Evolutionary conservation across 2,329 filamentous ascomycete genomes (phyloP).

Genomic region (Botrytis hyacinthi): DNA sequence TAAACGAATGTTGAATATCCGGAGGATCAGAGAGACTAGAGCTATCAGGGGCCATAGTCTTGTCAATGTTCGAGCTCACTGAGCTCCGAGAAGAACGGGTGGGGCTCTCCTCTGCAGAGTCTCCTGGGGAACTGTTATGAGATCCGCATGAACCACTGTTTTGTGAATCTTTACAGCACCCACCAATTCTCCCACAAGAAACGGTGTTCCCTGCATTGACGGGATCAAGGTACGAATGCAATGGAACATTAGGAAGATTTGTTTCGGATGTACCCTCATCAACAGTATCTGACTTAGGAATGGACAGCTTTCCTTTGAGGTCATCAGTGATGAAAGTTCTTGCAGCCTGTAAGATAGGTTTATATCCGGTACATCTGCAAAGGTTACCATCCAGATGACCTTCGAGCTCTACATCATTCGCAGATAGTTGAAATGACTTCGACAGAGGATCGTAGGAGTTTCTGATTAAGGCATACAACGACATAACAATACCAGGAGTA

Average conservation of each 20-base stretch:
- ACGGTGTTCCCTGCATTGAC: conserved; percentile 14
- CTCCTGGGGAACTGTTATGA: conserved; percentile 17
- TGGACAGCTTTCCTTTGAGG: conserved; percentile 47
- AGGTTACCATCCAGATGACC: conserved; percentile 88
- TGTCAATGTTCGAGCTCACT: conserved; percentile 84
- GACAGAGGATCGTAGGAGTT: conserved; percentile 67
- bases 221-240: conserved; percentile 28
- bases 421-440: conserved; percentile 44
- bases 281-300: conserved; percentile 62
- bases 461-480: conserved; percentile 83
- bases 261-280: conserved; percentile 40
- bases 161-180: conserved; percentile 68
- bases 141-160: conserved; percentile 40
- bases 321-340: conserved; percentile 68
- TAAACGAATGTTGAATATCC: conserved; percentile 52
- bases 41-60: not conserved
- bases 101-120: conserved; percentile 26
- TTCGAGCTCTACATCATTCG: conserved; percentile 77
- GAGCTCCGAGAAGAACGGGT: conserved; percentile 60
- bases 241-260: conserved; percentile 24
- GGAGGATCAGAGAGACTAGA: not conserved
- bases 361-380: conserved; percentile 90
- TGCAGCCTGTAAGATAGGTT: conserved; percentile 89
- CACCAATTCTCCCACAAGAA: conserved; percentile 40
- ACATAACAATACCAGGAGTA: conserved; percentile 96